These are phyloP conservation scores for Microcos paniculata DNA, from an alignment of 345 rosid genomes.

Conservation along the genomic window DNA sequence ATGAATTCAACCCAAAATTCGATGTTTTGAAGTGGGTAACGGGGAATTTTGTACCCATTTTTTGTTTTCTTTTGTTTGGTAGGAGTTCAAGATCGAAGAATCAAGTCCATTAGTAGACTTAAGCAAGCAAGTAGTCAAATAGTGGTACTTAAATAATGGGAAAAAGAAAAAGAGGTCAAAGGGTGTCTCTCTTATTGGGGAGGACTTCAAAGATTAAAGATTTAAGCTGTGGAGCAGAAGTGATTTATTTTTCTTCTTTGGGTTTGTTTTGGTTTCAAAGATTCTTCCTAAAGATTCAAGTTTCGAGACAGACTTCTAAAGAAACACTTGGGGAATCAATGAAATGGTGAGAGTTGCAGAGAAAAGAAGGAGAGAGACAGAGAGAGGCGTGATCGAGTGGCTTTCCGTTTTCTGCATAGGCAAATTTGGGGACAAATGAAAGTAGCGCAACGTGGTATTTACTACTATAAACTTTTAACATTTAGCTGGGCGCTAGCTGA, in stretches of 20 bases:
- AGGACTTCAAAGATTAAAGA: neutral
- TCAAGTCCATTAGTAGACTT: neutral
- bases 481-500: neutral
- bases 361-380: neutral
- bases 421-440: neutral
- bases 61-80: neutral
- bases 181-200: neutral
- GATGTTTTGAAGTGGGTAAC: constrained; percentile 23
- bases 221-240: neutral
- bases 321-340: neutral
- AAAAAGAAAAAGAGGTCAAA: neutral
- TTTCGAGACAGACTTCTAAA: neutral
- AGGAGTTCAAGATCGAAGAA: constrained; percentile 2
- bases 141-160: neutral
- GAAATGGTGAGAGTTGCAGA: neutral
- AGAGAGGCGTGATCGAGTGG: constrained; percentile 2
- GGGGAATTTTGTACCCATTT: constrained; percentile 27
- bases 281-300: neutral
- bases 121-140: constrained; percentile 4
- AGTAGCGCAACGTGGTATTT: neutral
- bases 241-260: neutral
- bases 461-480: neutral
- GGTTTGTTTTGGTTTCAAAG: neutral
- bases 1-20: constrained; percentile 17
- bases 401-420: neutral